These are phyloP conservation scores for Diaporthe caulivora DNA, from an alignment of 2,329 filamentous ascomycete genomes.

Conservation along the genomic window DNA sequence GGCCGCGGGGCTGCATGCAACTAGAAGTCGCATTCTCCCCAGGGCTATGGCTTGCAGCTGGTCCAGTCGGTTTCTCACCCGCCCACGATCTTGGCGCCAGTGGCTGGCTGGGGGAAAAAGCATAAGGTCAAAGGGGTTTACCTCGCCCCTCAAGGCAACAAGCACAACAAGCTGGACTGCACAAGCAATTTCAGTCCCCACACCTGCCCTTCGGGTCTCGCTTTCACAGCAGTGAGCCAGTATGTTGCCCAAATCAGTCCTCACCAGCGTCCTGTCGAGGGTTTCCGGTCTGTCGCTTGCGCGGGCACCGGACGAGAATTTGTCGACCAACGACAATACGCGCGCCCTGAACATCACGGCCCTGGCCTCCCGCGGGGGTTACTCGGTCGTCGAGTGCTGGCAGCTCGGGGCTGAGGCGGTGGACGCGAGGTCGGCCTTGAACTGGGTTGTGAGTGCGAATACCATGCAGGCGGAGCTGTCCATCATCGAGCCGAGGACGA, in stretches of 20 bases:
- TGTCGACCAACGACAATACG: neutral
- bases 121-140: neutral
- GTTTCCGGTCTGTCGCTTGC: neutral
- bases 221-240: neutral
- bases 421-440: conserved; percentile 47
- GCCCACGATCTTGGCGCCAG: neutral
- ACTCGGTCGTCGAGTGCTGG: conserved; percentile 49
- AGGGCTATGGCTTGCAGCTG: neutral
- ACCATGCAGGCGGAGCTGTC: conserved; percentile 48
- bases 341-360: conserved; percentile 47
- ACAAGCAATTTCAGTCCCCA: no score
- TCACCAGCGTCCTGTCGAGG: neutral
- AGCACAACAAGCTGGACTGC: neutral
- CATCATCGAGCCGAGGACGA: conserved; percentile 48
- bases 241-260: neutral
- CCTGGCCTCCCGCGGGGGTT: conserved; percentile 45
- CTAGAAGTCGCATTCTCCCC: neutral
- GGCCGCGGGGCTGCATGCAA: no score
- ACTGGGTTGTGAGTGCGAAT: conserved; percentile 46
- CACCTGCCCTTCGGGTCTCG: neutral
- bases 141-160: neutral
- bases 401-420: conserved; percentile 44
- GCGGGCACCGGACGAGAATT: neutral
- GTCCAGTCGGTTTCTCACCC: neutral
- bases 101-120: conserved; percentile 7